phyloP scores from a whole-genome alignment of 805 yeast species.

The Blastobotrys parvus region DNA sequence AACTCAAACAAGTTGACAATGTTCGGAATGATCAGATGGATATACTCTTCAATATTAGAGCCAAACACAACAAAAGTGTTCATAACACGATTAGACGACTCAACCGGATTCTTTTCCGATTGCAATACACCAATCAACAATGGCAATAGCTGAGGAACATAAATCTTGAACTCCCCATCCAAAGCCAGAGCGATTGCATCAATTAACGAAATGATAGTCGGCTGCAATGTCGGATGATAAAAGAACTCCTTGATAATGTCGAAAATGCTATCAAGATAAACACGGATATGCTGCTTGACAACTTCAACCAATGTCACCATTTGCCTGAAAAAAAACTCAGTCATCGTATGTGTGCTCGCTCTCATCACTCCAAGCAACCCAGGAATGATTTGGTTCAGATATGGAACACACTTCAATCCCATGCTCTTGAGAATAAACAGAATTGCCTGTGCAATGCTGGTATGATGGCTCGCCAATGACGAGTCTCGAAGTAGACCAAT shows the following conservation, averaged over 20 bases:
- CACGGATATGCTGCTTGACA: constrained; percentile 85
- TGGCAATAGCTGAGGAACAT: constrained; percentile 70
- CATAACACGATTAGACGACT: constrained; percentile 62
- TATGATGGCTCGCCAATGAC: constrained; percentile 78
- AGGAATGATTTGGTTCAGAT: constrained; percentile 78
- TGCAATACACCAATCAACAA: constrained; percentile 69
- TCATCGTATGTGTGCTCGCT: constrained; percentile 57
- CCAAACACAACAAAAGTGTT: constrained; percentile 83
- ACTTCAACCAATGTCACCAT: constrained; percentile 68
- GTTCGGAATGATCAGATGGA: constrained; percentile 80
- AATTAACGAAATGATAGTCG: constrained; percentile 67
- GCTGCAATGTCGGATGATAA: constrained; percentile 53
- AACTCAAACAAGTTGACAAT: constrained; percentile 73
- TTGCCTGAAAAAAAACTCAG: constrained; percentile 86
- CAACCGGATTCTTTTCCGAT: constrained; percentile 42
- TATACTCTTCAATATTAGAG: constrained; percentile 76
- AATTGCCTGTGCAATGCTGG: constrained; percentile 88
- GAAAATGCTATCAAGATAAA: constrained; percentile 69
- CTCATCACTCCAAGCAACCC: constrained; percentile 82
- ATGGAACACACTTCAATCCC: constrained; percentile 85
- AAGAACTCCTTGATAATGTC: constrained; percentile 70
- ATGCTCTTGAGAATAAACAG: constrained; percentile 84
- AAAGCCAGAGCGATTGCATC: constrained; percentile 80
- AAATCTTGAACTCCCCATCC: constrained; percentile 86
- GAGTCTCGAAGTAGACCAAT: constrained; percentile 80